Evolutionary conservation across 805 yeast genomes (phyloP).

Genomic region (Diddensiella caesifluorescens): DNA sequence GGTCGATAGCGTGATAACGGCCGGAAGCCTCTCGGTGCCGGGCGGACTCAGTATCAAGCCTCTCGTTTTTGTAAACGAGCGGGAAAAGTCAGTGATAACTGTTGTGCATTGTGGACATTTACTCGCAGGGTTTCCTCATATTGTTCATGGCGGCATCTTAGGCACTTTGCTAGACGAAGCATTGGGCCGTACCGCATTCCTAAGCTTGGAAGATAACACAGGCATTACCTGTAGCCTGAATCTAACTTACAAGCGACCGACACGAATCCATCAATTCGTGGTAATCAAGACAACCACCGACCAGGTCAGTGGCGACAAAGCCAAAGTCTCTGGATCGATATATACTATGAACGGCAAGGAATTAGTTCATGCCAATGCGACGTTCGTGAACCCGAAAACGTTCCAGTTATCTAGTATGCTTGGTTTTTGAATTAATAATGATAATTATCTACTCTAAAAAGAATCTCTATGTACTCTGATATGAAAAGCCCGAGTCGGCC

Average conservation of each 20-base stretch:
- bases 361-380: conserved; percentile 39
- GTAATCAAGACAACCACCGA: conserved; percentile 50
- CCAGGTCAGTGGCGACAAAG: conserved; percentile 13
- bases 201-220: conserved; percentile 12
- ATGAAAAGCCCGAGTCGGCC: not conserved
- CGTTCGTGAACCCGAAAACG: conserved; percentile 11
- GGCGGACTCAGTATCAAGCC: conserved; percentile 81
- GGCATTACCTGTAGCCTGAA: conserved; percentile 28
- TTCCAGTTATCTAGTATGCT: not conserved
- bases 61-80: conserved; percentile 53
- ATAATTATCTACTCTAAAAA: no score
- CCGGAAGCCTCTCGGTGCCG: conserved; percentile 57
- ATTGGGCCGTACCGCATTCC: conserved; percentile 31
- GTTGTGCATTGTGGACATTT: conserved; percentile 73
- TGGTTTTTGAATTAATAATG: not conserved
- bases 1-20: conserved; percentile 35
- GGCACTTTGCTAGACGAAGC: conserved; percentile 78
- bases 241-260: conserved; percentile 58
- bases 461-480: no score
- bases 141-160: conserved; percentile 84
- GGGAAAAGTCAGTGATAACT: conserved; percentile 54
- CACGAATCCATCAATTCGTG: conserved; percentile 72
- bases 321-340: conserved; percentile 38
- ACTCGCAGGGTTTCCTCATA: conserved; percentile 79
- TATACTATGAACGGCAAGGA: conserved; percentile 48